phyloP scores from a whole-genome alignment of 805 yeast genomes.

The Groenewaldozyma salmanticensis region DNA sequence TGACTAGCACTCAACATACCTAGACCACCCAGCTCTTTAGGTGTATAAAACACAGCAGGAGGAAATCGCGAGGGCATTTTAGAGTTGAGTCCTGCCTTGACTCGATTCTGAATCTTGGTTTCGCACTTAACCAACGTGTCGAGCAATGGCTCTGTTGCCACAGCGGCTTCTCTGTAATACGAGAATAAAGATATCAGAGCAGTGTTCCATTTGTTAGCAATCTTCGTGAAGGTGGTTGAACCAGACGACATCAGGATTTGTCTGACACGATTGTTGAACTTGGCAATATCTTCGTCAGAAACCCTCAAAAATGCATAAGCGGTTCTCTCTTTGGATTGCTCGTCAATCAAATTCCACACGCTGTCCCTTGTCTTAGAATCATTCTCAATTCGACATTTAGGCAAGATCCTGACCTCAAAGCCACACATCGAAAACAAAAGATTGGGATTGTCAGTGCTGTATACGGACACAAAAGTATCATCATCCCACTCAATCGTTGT shows the following conservation, averaged over 20 bases:
- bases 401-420: slow-evolving; percentile 82
- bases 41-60: slow-evolving; percentile 96
- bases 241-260: slow-evolving; percentile 94
- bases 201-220: slow-evolving; percentile 94
- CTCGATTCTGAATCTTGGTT: slow-evolving; percentile 86
- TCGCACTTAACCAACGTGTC: slow-evolving; percentile 85
- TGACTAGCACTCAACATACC: slow-evolving; percentile 98
- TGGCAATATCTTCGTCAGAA: slow-evolving; percentile 65
- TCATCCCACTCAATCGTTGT: slow-evolving; percentile 64
- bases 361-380: slow-evolving; percentile 59
- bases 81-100: slow-evolving; percentile 88
- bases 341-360: slow-evolving; percentile 79
- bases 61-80: slow-evolving; percentile 99
- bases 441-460: slow-evolving; percentile 84
- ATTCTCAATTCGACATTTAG: slow-evolving; percentile 54
- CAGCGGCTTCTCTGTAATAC: slow-evolving; percentile 87
- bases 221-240: slow-evolving; percentile 86
- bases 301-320: slow-evolving; percentile 85
- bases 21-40: slow-evolving; percentile 92
- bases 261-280: slow-evolving; percentile 73
- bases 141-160: slow-evolving; percentile 66
- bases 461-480: slow-evolving; percentile 74
- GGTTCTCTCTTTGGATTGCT: slow-evolving; percentile 67
- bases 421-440: slow-evolving; percentile 87
- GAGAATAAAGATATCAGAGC: slow-evolving; percentile 78